Conservation (phyloP, 2,329 filamentous ascomycete genomes). For the Apiospora phragmitis region DNA sequence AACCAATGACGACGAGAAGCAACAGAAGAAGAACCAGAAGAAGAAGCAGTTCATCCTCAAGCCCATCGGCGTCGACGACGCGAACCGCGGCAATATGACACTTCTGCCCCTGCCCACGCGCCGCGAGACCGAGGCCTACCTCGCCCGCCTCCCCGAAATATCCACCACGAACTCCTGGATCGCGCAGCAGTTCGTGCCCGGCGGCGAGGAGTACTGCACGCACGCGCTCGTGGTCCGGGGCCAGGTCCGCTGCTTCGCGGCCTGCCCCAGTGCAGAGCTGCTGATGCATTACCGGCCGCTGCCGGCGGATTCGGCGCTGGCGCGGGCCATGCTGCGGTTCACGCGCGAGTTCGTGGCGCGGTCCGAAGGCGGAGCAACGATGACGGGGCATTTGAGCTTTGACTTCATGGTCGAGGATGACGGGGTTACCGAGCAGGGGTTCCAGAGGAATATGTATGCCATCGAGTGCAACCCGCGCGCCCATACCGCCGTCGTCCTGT, state of each 20-base stretch:
- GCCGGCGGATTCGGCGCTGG: conserved; percentile 52
- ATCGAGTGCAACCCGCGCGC: conserved; percentile 73
- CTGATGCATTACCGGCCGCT: conserved; percentile 68
- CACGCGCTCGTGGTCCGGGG: conserved; percentile 69
- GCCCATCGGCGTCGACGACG: conserved; percentile 62
- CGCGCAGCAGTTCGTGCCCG: conserved; percentile 65
- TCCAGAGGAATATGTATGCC: conserved; percentile 53
- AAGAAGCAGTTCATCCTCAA: conserved; percentile 63
- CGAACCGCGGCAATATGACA: conserved; percentile 61
- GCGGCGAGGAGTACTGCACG: conserved; percentile 68
- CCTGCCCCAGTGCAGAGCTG: conserved; percentile 63
- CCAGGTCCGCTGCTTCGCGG: conserved; percentile 63
- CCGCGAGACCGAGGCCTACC: conserved; percentile 53
- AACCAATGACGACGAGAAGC: neutral
- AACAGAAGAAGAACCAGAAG: conserved; percentile 20
- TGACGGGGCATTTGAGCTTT: conserved; percentile 73
- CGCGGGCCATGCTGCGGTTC: conserved; percentile 62
- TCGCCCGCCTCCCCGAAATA: conserved; percentile 57
- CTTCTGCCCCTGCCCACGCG: conserved; percentile 58
- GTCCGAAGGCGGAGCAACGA: conserved; percentile 31
- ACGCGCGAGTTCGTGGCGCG: conserved; percentile 56
- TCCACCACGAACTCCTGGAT: conserved; percentile 57
- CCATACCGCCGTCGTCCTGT: conserved; percentile 67
- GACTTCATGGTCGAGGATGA: conserved; percentile 64
- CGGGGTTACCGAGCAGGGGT: conserved; percentile 23